Base-by-base conservation (phyloP, 2,329 filamentous ascomycete genomes). In the Sarocladium oryzae region DNA sequence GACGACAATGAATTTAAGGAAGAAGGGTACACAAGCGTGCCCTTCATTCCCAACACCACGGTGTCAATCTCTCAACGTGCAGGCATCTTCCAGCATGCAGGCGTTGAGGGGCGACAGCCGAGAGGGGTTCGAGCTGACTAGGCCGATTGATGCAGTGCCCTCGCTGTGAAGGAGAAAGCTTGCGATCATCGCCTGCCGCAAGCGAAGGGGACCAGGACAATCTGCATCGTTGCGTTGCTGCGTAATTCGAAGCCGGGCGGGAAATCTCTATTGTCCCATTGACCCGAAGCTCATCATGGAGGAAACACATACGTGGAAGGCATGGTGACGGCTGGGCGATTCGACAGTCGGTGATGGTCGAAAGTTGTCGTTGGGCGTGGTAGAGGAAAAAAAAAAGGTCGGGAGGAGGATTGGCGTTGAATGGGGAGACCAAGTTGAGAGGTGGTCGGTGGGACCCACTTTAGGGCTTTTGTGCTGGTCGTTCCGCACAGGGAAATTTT, bases 191-290 rank as follows among this genome's bases (percentile, higher is more conserved):
- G 51, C 60, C 58, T 48, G 61, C 67, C 69, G 79, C 84, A 84
- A 89, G 86, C 84, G 82, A 89, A 41, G 83, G 86, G 84, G 84
- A 89, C 86, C 78, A 81, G 82, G 80, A 88, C 85, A 88, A 89
- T 86, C 84, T 82, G 73, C 75, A 72, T 26, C 7, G 13, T 74
- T 67, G 66, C 56, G 51, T 60, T 20, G 16, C 60, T 24, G 16
- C 20, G n/a, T n/a, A n/a, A n/a, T 37, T 74, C 72, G 76, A 73
- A 68, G 75, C 75, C 75, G 72, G 76, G 71, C 66, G 61, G 41
- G 13, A 45, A 15, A 20, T 21, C 37, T 45, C 40, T 45, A 59
- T 56, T 58, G 58, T 55, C 60, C 65, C 61, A 62, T 65, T 55
- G 28, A 58, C 56, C 53, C 67, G 63, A 56, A 63, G 58, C 60